These are phyloP conservation scores for Lodderomyces metapsilosis DNA, from an alignment of 1,139 yeast species.

Conservation along the genomic window DNA sequence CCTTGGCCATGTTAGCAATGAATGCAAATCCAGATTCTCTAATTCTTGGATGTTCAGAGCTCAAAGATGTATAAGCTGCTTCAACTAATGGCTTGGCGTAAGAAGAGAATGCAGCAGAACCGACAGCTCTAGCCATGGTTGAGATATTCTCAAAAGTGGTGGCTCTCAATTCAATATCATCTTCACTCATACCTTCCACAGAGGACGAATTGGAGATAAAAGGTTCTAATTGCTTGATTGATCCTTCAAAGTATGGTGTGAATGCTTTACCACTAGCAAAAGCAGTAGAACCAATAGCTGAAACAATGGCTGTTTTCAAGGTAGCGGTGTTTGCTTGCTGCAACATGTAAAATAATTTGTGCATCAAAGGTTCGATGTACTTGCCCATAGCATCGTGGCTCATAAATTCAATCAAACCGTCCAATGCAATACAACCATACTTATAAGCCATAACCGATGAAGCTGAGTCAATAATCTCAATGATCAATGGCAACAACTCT, in stretches of 20 bases:
- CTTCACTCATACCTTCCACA: conserved; percentile 72
- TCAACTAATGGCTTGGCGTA: conserved; percentile 87
- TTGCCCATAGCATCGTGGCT: conserved; percentile 79
- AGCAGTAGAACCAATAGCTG: conserved; percentile 97
- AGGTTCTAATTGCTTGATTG: conserved; percentile 79
- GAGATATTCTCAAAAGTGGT: conserved; percentile 91
- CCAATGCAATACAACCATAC: conserved; percentile 88
- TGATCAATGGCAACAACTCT: conserved; percentile 79
- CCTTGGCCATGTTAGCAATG: conserved; percentile 91
- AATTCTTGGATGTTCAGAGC: conserved; percentile 76
- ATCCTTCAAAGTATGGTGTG: conserved; percentile 78
- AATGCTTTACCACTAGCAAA: conserved; percentile 90
- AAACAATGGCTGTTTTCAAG: conserved; percentile 84
- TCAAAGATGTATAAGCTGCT: conserved; percentile 80
- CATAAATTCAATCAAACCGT: conserved; percentile 89
- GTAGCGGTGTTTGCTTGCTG: conserved; percentile 63
- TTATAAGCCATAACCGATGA: conserved; percentile 82
- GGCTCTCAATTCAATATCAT: conserved; percentile 83
- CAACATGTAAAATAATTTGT: conserved; percentile 81
- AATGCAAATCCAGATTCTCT: conserved; percentile 97
- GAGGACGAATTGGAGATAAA: conserved; percentile 63
- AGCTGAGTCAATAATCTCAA: conserved; percentile 83
- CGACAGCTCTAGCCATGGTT: conserved; percentile 95
- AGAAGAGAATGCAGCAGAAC: conserved; percentile 80
- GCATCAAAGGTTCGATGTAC: conserved; percentile 87